Conservation (phyloP, 2,329 filamentous ascomycete species). For the Cordyceps tenuipes region DNA sequence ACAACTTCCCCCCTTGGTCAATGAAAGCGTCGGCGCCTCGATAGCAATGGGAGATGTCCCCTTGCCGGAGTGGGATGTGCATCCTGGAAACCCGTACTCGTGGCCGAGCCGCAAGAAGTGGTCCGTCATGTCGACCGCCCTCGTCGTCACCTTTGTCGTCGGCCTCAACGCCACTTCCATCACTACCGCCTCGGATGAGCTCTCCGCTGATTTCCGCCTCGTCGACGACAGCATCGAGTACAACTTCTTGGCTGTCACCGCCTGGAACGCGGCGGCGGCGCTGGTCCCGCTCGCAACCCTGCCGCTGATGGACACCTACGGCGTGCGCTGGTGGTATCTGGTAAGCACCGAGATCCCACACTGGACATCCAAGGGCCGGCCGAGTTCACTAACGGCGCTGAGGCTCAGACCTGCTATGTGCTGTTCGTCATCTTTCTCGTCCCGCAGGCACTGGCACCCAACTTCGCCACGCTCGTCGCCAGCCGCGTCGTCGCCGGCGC, state of each 20-base stretch:
- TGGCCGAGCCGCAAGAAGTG: constrained; percentile 11
- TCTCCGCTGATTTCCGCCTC: constrained; percentile 10
- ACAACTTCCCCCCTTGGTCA: not conserved
- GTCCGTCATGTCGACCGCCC: constrained; percentile 10
- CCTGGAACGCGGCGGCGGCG: constrained; percentile 13
- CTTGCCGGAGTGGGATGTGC: not conserved
- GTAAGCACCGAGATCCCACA: not conserved
- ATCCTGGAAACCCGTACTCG: constrained; percentile 10
- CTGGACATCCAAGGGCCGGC: not conserved
- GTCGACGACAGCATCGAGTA: not conserved
- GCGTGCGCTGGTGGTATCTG: constrained; percentile 11
- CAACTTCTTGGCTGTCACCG: constrained; percentile 13
- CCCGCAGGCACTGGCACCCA: constrained; percentile 10
- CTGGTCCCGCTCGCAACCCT: constrained; percentile 10
- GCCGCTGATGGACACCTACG: constrained; percentile 14
- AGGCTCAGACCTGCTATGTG: not conserved
- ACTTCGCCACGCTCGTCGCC: constrained; percentile 16
- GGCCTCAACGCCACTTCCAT: constrained; percentile 14
- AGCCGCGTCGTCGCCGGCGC: constrained; percentile 12
- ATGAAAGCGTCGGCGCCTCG: not conserved
- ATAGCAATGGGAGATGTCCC: not conserved
- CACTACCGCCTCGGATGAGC: constrained; percentile 8
- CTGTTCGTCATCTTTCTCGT: constrained; percentile 12
- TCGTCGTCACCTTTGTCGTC: constrained; percentile 9
- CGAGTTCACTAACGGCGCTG: not conserved